Base-by-base conservation (phyloP, 257 asterid species). In the Ocimum tenuiflorum region DNA sequence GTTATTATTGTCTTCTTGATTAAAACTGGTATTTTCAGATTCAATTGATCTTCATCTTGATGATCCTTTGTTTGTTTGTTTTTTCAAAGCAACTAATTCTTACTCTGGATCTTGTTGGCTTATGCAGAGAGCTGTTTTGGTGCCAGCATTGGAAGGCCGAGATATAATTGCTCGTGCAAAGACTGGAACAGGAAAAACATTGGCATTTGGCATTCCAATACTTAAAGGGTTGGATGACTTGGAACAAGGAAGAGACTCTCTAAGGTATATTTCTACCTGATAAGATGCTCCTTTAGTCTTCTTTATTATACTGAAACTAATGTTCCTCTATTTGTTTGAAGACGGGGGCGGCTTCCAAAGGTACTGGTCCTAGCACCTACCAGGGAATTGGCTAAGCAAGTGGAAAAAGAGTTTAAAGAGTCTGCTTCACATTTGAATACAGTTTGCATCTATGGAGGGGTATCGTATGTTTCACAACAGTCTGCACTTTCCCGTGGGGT, bases 201-300 rank as follows among this genome's bases (percentile, higher is more conserved):
- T 94, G 60, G 99, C 97, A n/a, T 94, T 94, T 72, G 99, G 96
- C n/a, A 86, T 94, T 63, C 99, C 99, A 0, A 87, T 94, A 60
- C 54, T 94, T 52, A 94, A 86, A 82, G 87, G 79, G 31, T 82
- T 94, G 31, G 76, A 79, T 52, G 91, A 78, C 35, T 80, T 62
- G 60, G 88, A 81, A 58, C 86, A 81, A 63, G 85, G 68, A 70
- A 73, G 75, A 72, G 79, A 80, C 72, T 73, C 84, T 71, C 36
- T 66, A 71, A 86, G 99, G 99, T 94, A 81, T 20, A 15, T 23
- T 38, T 7, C 58, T 35, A 53, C 52, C 50, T 50, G 19, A 20
- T 60, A 41, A 22, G 53, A 24, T 47, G 20, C 38, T 13, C 8
- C 2, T 17, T 18, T 15, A n/a, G 59, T 47, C 43, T 60, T 19